These are phyloP conservation scores for Salix viminalis DNA, from an alignment of 345 rosid species.

Conservation along the genomic window DNA sequence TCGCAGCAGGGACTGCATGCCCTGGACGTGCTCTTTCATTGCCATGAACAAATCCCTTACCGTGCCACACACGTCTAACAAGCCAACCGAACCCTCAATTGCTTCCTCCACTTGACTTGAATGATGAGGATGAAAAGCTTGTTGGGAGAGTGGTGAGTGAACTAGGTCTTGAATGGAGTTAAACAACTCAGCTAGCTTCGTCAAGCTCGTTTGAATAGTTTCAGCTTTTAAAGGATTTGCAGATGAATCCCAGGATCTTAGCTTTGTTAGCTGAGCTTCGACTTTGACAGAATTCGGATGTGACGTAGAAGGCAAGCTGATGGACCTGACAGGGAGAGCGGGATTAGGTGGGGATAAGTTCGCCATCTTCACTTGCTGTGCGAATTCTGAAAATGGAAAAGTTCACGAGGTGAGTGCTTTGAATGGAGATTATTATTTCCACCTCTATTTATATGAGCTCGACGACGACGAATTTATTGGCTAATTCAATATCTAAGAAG, in stretches of 20 bases:
- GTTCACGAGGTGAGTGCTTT: not conserved
- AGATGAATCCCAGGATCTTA: conserved; percentile 12
- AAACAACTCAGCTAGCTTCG: conserved; percentile 35
- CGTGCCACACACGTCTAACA: conserved; percentile 37
- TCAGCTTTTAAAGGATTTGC: conserved; percentile 7
- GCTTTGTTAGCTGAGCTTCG: conserved; percentile 23
- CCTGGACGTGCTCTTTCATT: conserved; percentile 38
- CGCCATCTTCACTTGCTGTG: conserved; percentile 12
- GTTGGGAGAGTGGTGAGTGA: conserved; percentile 28
- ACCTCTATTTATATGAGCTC: conserved; percentile 16
- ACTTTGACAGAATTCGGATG: conserved; percentile 24
- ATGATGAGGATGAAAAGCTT: conserved; percentile 24
- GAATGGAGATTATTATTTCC: not conserved
- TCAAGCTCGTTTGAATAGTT: conserved; percentile 26
- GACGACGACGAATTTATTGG: not conserved
- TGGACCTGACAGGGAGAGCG: conserved; percentile 36
- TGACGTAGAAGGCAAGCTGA: conserved; percentile 45
- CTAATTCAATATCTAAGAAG: not conserved
- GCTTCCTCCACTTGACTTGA: conserved; percentile 27
- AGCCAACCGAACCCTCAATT: conserved; percentile 34
- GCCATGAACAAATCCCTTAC: conserved; percentile 37
- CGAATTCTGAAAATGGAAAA: not conserved
- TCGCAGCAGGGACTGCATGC: conserved; percentile 40
- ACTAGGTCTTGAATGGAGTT: conserved; percentile 32
- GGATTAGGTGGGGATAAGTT: not conserved